Evolutionary conservation across 495 filamentous ascomycete species (phyloP).

Genomic region (Chaetomium fimeti): DNA sequence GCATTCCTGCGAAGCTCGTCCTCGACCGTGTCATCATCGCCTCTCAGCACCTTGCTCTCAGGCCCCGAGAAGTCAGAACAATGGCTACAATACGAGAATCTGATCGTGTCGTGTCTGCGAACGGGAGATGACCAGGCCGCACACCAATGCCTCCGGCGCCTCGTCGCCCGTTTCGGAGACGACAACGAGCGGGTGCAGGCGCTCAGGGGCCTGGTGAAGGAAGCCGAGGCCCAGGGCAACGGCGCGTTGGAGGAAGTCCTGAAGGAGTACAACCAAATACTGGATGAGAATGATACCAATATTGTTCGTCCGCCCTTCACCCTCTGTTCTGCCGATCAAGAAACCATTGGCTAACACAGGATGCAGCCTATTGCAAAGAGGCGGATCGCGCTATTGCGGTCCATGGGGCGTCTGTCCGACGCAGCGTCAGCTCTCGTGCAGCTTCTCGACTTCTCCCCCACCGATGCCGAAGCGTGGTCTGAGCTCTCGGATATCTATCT

Average conservation of each 20-base stretch:
- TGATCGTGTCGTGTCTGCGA: conserved; percentile 79
- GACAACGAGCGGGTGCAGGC: conserved; percentile 82
- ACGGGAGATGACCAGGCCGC: conserved; percentile 81
- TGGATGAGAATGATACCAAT: conserved; percentile 75
- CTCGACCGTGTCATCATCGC: conserved; percentile 48
- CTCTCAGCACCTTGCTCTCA: conserved; percentile 53
- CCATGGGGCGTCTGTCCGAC: conserved; percentile 64
- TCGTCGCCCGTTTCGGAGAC: conserved; percentile 75
- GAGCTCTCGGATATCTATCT: conserved; percentile 87
- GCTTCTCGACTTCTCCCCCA: conserved; percentile 78
- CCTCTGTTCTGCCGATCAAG: background rate
- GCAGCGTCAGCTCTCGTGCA: conserved; percentile 71
- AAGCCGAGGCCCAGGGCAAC: conserved; percentile 70
- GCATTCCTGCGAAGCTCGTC: conserved; percentile 56
- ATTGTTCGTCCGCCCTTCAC: conserved; percentile 55
- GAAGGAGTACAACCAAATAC: conserved; percentile 70
- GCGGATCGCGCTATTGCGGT: conserved; percentile 73
- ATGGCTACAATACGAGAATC: conserved; percentile 81
- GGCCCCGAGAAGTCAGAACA: conserved; percentile 68
- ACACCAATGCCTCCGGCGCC: conserved; percentile 64
- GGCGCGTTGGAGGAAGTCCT: conserved; percentile 64
- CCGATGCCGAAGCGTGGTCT: conserved; percentile 91
- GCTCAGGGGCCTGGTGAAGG: conserved; percentile 76
- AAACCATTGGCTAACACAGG: conserved; percentile 26
- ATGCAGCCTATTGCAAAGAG: conserved; percentile 80